Evolutionary conservation across 2,329 filamentous ascomycete genomes (phyloP).

Genomic region (Aulographum hederae): DNA sequence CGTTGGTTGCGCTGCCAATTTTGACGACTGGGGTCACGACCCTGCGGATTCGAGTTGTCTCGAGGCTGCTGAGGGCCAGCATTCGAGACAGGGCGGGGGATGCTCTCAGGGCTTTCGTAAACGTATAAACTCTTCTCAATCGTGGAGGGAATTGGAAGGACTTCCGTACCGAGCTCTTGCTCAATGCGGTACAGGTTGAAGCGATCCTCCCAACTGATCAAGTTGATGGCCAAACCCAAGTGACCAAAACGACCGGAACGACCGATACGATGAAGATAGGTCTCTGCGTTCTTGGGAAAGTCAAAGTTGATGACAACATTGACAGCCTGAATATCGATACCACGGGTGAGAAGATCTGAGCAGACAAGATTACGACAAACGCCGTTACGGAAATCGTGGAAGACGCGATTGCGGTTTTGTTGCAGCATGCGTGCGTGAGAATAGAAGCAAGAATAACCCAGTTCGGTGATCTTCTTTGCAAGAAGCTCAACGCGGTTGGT

Average conservation of each 20-base stretch:
- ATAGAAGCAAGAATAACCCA: slow-evolving; percentile 99
- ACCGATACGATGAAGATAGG: slow-evolving; percentile 94
- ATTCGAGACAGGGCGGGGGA: slow-evolving; percentile 62
- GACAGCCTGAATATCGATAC: slow-evolving; percentile 98
- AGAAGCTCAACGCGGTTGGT: slow-evolving; percentile 95
- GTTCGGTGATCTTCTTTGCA: slow-evolving; percentile 97
- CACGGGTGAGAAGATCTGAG: slow-evolving; percentile 90
- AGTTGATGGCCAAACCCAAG: slow-evolving; percentile 89
- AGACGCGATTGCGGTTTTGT: slow-evolving; percentile 90
- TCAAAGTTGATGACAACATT: slow-evolving; percentile 99
- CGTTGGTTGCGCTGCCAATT: not conserved
- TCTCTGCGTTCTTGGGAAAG: slow-evolving; percentile 98
- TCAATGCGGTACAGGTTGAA: slow-evolving; percentile 99
- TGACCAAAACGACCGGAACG: slow-evolving; percentile 94
- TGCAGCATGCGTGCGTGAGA: slow-evolving; percentile 97
- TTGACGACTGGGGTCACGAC: slow-evolving; percentile 11
- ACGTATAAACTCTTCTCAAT: slow-evolving; percentile 99
- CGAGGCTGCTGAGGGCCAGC: slow-evolving; percentile 17
- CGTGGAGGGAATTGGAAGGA: slow-evolving; percentile 79
- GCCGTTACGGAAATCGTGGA: slow-evolving; percentile 97
- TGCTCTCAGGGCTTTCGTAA: slow-evolving; percentile 89
- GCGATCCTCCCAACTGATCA: slow-evolving; percentile 98
- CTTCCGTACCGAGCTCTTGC: slow-evolving; percentile 90
- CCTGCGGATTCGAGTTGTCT: slow-evolving; percentile 7
- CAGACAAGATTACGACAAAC: slow-evolving; percentile 97